Evolutionary conservation across 176 grass and related monocot species (phyloP).

Genomic region (Rhynchospora pubera): DNA sequence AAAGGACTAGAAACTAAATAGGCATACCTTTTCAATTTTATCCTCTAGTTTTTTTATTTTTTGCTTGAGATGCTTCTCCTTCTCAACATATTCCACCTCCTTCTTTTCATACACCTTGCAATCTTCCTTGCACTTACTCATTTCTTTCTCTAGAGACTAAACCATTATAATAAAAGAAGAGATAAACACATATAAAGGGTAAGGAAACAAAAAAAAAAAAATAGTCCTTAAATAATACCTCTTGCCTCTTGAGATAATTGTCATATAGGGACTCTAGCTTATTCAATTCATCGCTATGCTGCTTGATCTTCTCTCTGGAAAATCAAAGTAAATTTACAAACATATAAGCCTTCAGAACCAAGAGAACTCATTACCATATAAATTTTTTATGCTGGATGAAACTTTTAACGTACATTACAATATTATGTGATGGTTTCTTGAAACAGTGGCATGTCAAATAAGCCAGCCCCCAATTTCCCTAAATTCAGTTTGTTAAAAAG

Average conservation of each 20-base stretch:
- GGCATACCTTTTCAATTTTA: conserved; percentile 75
- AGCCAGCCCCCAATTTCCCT: not conserved
- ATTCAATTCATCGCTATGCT: conserved; percentile 53
- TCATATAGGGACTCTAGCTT: conserved; percentile 61
- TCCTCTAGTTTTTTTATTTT: conserved; percentile 86
- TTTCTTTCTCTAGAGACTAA: conserved; percentile 72
- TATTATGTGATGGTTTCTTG: not conserved
- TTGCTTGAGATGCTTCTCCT: conserved; percentile 84
- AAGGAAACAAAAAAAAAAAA: not conserved
- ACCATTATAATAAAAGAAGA: conserved; percentile 22
- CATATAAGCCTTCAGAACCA: not conserved
- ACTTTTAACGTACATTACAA: not conserved
- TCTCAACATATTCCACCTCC: conserved; percentile 79
- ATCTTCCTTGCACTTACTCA: conserved; percentile 81
- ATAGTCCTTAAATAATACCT: conserved; percentile 44
- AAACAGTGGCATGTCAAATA: not conserved
- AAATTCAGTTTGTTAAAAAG: not conserved
- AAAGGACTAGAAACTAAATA: conserved; percentile 7
- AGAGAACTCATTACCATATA: not conserved
- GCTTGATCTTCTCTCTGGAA: conserved; percentile 64
- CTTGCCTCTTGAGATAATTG: conserved; percentile 73
- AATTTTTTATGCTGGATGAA: not conserved
- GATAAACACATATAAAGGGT: conserved; percentile 14
- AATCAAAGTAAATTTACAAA: conserved; percentile 12
- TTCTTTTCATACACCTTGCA: conserved; percentile 89